Conservation (phyloP, 768 basidiomycete genomes). For the Termitomyces titanicus region DNA sequence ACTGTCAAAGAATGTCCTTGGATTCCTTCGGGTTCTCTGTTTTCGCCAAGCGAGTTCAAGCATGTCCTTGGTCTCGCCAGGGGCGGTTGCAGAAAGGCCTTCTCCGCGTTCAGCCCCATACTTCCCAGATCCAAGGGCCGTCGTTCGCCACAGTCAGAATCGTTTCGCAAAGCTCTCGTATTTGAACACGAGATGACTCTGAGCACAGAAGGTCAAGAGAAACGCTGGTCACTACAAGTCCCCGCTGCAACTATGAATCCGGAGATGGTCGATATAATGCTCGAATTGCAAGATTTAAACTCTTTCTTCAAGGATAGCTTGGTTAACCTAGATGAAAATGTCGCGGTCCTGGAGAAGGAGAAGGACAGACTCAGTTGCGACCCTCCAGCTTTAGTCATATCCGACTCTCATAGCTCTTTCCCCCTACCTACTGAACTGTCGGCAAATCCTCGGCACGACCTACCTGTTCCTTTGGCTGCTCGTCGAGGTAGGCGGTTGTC, state of each 20-base stretch:
- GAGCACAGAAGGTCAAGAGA: slow-evolving; percentile 21
- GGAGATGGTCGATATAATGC: slow-evolving; percentile 37
- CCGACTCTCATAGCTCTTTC: slow-evolving; percentile 37
- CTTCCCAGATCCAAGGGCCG: neutral
- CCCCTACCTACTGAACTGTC: slow-evolving; percentile 34
- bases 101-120: slow-evolving; percentile 1
- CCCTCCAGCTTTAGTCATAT: slow-evolving; percentile 36
- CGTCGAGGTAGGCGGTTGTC: slow-evolving; percentile 35
- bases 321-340: slow-evolving; percentile 16
- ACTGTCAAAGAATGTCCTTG: slow-evolving; percentile 3
- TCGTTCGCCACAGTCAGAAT: slow-evolving; percentile 6
- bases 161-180: slow-evolving; percentile 26
- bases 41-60: slow-evolving; percentile 9
- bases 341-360: slow-evolving; percentile 11
- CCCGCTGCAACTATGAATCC: slow-evolving; percentile 31
- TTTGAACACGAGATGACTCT: slow-evolving; percentile 33
- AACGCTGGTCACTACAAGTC: slow-evolving; percentile 30
- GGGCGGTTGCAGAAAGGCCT: neutral
- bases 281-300: slow-evolving; percentile 34
- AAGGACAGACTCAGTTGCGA: slow-evolving; percentile 17
- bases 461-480: slow-evolving; percentile 27
- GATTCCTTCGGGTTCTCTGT: slow-evolving; percentile 15
- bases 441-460: slow-evolving; percentile 16
- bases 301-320: slow-evolving; percentile 33
- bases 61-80: slow-evolving; percentile 5